Evolutionary conservation across 352 stramenopile species (phyloP), one percentile per base, ranked within the genome.

Genomic region (Phytophthora idaei): DNA sequence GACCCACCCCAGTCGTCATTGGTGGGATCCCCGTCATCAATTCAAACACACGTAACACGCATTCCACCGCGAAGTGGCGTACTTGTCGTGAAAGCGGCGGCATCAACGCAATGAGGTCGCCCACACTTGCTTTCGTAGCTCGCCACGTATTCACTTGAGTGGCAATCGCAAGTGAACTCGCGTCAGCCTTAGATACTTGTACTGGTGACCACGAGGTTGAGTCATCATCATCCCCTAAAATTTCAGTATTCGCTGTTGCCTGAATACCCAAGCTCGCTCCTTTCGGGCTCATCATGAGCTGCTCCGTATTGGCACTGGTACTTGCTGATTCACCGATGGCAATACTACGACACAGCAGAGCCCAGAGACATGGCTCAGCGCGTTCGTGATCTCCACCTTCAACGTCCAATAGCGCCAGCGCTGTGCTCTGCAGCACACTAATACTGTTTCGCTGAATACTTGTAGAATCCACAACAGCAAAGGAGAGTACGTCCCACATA

Each of bases 221-320:
- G 21, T 54, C 27, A 2, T 53, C 51, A n/a, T 77, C 51, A 41
- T 79, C 60, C 29, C 21, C 62, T 37, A 37, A 62, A n/a, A 12
- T 45, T 6, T 70, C 60, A 3, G 58, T 27, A 12, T 58, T 75
- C 36, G 21, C 44, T 59, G 52, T 14, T 54, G 36, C 41, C 15
- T 59, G 57, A 29, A 69, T 39, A 59, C 64, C 36, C 41, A 39
- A 15, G 54, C 78, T 77, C 9, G 81, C 62, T n/a, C 76, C 83
- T 66, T 90, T 90, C 9, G 83, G 83, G 34, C 81, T 92, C 78
- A 88, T 88, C 85, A 90, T 91, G 10, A 90, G 64, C 31, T 88
- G 73, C 15, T 78, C 71, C 10, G 57, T 42, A 54, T 46, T 59
- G 14, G 53, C 52, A 34, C 79, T 83, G 0, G 66, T 68, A 34